Percentiles rank a stretch among this genome's conserved stretches.
Evolutionary conservation across 2,329 filamentous ascomycete genomes (phyloP).

Genomic region (Pseudocercospora ulei): DNA sequence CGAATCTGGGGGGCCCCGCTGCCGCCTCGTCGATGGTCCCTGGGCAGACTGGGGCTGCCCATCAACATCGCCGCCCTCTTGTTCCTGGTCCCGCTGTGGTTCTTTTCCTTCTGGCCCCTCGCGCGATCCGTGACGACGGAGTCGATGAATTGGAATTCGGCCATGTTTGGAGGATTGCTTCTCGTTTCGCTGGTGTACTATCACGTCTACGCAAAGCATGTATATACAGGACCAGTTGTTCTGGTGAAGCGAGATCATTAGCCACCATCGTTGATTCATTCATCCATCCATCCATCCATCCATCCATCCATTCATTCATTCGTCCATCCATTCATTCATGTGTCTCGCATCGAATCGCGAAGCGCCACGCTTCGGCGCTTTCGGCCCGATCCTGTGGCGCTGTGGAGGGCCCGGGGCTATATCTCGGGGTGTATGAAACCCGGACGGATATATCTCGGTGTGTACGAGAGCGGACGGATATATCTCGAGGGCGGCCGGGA

Average conservation of each 20-base stretch:
- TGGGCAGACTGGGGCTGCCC: slow-evolving; percentile 20
- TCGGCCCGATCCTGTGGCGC: too few species aligned
- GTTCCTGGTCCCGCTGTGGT: slow-evolving; percentile 21
- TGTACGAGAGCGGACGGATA: slow-evolving; percentile 68
- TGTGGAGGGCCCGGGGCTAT: too few species aligned
- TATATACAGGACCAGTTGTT: slow-evolving; percentile 20
- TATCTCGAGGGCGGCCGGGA: too few species aligned
- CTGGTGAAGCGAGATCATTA: slow-evolving; percentile 15
- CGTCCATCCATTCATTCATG: too few species aligned
- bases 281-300: too few species aligned
- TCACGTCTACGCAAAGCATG: slow-evolving; percentile 15
- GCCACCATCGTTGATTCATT: too few species aligned
- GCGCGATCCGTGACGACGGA: slow-evolving; percentile 13
- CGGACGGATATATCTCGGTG: slow-evolving; percentile 80
- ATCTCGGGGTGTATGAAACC: too few species aligned
- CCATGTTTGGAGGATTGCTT: slow-evolving; percentile 21
- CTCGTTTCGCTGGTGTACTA: slow-evolving; percentile 19
- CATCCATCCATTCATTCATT: too few species aligned
- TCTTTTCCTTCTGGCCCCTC: slow-evolving; percentile 26
- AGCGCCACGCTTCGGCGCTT: too few species aligned
- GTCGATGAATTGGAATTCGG: slow-evolving; percentile 9
- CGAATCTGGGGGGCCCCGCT: slow-evolving; percentile 18
- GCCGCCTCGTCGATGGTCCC: slow-evolving; percentile 21
- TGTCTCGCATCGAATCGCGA: too few species aligned
- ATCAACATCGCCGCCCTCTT: slow-evolving; percentile 20